These are phyloP conservation scores for Aspergillus jensenii DNA, from an alignment of 2,329 filamentous ascomycete genomes.

Conservation along the genomic window DNA sequence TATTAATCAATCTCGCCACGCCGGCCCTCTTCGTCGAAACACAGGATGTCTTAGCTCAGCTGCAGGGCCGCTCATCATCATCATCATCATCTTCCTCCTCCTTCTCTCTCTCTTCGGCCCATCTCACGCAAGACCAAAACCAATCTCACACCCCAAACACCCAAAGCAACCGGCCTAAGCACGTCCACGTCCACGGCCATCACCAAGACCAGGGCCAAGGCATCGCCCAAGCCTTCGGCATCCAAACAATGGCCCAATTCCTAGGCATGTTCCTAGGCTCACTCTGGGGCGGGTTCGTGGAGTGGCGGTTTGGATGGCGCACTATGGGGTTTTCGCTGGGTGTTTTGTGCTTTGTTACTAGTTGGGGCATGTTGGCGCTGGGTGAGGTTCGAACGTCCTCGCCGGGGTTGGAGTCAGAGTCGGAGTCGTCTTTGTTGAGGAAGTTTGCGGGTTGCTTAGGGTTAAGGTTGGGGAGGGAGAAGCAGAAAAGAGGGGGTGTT, in stretches of 20 bases:
- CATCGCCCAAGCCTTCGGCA: conserved; percentile 65
- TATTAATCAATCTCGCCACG: conserved; percentile 58
- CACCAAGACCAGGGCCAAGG: conserved; percentile 34
- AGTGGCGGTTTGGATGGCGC: conserved; percentile 34
- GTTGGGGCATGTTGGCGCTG: conserved; percentile 27
- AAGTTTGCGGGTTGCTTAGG: conserved; percentile 4
- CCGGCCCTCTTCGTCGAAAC: conserved; percentile 73
- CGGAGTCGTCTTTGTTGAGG: neutral
- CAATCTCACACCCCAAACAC: neutral
- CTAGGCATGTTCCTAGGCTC: conserved; percentile 61
- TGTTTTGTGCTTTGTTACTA: conserved; percentile 26
- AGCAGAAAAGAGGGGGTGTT: neutral
- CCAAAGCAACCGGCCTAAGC: neutral
- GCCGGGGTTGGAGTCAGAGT: neutral
- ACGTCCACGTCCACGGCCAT: neutral
- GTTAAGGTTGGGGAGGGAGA: neutral
- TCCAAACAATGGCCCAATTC: conserved; percentile 64
- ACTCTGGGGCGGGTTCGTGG: conserved; percentile 51
- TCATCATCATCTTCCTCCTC: neutral
- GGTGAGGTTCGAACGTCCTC: neutral
- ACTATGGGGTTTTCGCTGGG: conserved; percentile 30
- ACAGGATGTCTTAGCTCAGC: conserved; percentile 49
- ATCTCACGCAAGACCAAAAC: neutral
- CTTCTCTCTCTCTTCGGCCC: neutral
- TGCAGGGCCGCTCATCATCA: conserved; percentile 44